A percentile compares a stretch with the other conserved stretches of the same genome.
These are phyloP conservation scores for Pseudotulostoma volvatum DNA, from an alignment of 495 filamentous ascomycete genomes.

Conservation along the genomic window DNA sequence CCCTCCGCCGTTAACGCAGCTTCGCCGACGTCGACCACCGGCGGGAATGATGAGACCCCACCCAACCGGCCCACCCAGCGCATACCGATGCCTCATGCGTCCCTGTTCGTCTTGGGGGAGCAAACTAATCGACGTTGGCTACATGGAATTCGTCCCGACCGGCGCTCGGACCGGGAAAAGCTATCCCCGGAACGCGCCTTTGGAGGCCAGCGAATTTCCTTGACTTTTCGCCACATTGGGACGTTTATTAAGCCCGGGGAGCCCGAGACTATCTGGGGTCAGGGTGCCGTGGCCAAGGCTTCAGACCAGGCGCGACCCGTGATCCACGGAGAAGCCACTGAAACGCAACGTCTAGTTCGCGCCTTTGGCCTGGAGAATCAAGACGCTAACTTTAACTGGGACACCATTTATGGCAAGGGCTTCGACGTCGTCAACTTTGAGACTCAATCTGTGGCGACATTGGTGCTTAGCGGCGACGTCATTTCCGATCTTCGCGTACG, in stretches of 20 bases:
- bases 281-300: slow-evolving; percentile 62
- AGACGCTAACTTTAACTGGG: slow-evolving; percentile 60
- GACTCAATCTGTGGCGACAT: slow-evolving; percentile 30
- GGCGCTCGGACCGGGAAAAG: slow-evolving; percentile 49
- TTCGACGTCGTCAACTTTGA: slow-evolving; percentile 77
- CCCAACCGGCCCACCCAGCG: slow-evolving; percentile 40
- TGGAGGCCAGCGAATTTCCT: slow-evolving; percentile 64
- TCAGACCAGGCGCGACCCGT: slow-evolving; percentile 40
- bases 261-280: slow-evolving; percentile 61
- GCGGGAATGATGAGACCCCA: slow-evolving; percentile 7
- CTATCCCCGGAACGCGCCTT: slow-evolving; percentile 51
- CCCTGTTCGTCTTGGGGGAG: slow-evolving; percentile 67
- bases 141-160: slow-evolving; percentile 79
- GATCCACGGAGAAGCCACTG: slow-evolving; percentile 46
- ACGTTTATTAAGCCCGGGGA: slow-evolving; percentile 56
- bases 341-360: slow-evolving; percentile 52
- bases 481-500: slow-evolving; percentile 42
- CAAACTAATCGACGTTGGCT: slow-evolving; percentile 75
- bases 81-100: slow-evolving; percentile 71
- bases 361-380: slow-evolving; percentile 84
- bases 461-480: slow-evolving; percentile 35
- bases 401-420: slow-evolving; percentile 55
- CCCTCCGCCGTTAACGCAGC: slow-evolving; percentile 20
- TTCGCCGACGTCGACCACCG: no score
- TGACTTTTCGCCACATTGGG: slow-evolving; percentile 84